These are phyloP conservation scores for Kockovaella imperatae DNA, from an alignment of 768 basidiomycete genomes.

Conservation along the genomic window DNA sequence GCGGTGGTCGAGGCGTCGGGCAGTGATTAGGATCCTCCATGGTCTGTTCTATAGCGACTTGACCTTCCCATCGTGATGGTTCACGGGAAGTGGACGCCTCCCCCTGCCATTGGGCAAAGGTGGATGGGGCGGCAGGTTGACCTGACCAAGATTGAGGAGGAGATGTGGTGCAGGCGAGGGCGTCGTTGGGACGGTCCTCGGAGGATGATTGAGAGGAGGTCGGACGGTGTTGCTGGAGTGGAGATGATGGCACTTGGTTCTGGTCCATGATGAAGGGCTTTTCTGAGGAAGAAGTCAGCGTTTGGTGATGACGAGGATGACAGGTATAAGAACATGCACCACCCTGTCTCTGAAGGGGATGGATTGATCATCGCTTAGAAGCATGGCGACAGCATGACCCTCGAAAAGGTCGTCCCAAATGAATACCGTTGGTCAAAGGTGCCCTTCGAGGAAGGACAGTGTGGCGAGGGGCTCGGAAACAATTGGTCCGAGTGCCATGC, in stretches of 20 bases:
- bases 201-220: slow-evolving; percentile 15
- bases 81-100: slow-evolving; percentile 10
- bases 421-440: too few species aligned
- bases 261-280: slow-evolving; percentile 20
- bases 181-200: slow-evolving; percentile 3
- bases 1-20: slow-evolving; percentile 8
- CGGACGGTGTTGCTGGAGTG: slow-evolving; percentile 21
- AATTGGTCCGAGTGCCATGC: too few species aligned
- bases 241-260: slow-evolving; percentile 24
- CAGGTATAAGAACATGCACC: too few species aligned
- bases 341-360: too few species aligned
- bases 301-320: too few species aligned
- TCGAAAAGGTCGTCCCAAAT: too few species aligned
- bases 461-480: too few species aligned
- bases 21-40: slow-evolving; percentile 14
- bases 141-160: slow-evolving; percentile 2
- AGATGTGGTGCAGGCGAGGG: slow-evolving; percentile 2
- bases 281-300: too few species aligned
- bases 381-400: too few species aligned
- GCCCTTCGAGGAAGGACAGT: too few species aligned
- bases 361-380: too few species aligned
- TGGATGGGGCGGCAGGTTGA: slow-evolving; percentile 12
- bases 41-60: slow-evolving; percentile 1
- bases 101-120: slow-evolving; percentile 5
- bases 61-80: neutral